These are phyloP conservation scores for Sphagnum contortum DNA, from an alignment of 225 moss, liverwort and hornwort species.

Conservation along the genomic window DNA sequence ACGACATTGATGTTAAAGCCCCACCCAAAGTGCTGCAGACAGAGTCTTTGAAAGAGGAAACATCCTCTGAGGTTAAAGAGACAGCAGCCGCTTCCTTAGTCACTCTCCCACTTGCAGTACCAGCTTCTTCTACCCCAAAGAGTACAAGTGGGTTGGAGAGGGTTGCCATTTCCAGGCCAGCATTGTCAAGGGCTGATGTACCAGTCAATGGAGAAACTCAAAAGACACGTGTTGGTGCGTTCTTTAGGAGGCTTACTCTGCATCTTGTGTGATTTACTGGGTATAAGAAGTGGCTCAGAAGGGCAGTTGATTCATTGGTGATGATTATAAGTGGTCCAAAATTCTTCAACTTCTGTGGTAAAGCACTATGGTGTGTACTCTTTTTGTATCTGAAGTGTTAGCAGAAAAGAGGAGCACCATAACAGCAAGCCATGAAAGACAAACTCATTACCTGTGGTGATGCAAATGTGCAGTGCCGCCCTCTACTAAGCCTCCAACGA, in stretches of 20 bases:
- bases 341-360: not conserved
- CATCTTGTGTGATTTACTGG: too few relatives aligned
- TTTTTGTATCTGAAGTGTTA: constrained; percentile 6
- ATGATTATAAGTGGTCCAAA: too few relatives aligned
- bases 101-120: constrained; percentile 18
- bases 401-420: too few relatives aligned
- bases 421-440: too few relatives aligned
- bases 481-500: constrained; percentile 47
- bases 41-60: constrained; percentile 33
- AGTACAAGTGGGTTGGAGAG: constrained; percentile 38
- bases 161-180: constrained; percentile 57
- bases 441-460: too few relatives aligned
- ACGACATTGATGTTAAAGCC: constrained; percentile 34
- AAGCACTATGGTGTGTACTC: constrained; percentile 6
- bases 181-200: constrained; percentile 45
- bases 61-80: constrained; percentile 41
- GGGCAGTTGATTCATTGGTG: too few relatives aligned
- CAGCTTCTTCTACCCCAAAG: constrained; percentile 47
- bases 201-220: constrained; percentile 68
- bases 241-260: too few relatives aligned
- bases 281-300: too few relatives aligned
- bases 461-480: constrained; percentile 59
- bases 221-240: constrained; percentile 72
- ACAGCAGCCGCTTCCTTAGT: not conserved
- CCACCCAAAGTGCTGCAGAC: constrained; percentile 15